Evolutionary conservation across 2,329 filamentous ascomycete species (phyloP), one percentile per base, ranked within the genome.

Genomic region (Talaromyces sp.): DNA sequence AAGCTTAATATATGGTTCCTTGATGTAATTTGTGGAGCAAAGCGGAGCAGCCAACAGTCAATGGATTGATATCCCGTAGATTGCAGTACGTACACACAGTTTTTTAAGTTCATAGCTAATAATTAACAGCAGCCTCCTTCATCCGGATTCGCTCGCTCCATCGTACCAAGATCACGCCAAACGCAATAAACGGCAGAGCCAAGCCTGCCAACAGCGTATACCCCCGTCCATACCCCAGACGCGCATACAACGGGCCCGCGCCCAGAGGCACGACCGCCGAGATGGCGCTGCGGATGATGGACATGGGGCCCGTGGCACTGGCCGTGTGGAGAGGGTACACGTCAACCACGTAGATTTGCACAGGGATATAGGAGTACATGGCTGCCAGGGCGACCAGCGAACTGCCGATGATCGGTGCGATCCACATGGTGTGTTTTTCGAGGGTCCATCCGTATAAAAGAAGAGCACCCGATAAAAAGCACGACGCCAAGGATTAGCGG

Each of bases 371-470:
- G 6, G 74, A 68, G 2, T 73, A 64, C 9, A 74, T 65, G 27
- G 68, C 69, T 0, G 66, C 66, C 1, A 73, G 62, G 14, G 73
- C 66, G 0, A 69, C 65, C 8, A 70, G 23, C 0, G 68, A 68
- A 44, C 73, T 68, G 7, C 66, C 68, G 2, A 70, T 34, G 18
- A 73, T 70, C 0, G 70, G 71, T n/a, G 66, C 64, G 16, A 72
- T 69, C 69, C 70, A 73, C 27, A 68, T 61, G 82, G 69, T 62
- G 3, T 57, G 53, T 1, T 64, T 54, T 1, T 62, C 61, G 1
- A 70, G 86, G 5, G 85, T 85, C 87, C 87, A 90, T 60, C 86
- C 88, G 66, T 89, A 89, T 83, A 85, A 87, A 72, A 90, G 88
- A 30, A 90, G 83, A 54, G 86, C 87, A 28, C 73, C 76, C 0